Base-by-base conservation (phyloP, 768 basidiomycete genomes). In the Collybiopsis luxurians region DNA sequence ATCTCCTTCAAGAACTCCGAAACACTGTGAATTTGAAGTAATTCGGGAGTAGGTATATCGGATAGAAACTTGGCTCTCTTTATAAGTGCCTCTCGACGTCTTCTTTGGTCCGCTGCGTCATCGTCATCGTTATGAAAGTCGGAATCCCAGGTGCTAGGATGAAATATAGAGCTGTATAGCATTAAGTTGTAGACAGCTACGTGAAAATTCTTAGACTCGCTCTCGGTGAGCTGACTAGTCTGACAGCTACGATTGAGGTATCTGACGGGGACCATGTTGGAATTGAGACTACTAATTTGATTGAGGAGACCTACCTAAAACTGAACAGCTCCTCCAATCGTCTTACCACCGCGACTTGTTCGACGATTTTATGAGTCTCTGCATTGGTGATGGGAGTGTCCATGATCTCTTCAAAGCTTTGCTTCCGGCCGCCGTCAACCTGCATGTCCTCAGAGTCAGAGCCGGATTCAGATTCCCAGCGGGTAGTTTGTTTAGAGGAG, bases 291-390 rank as follows among this genome's bases (percentile, higher is more conserved):
- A n/a, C 11, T 48, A 13, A 23, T 26, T 15, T n/a, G 9, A 53
- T n/a, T 13, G 2, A 19, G 11, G 36, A 46, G n/a, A 19, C 13
- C 13, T 52, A 71, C 78, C 71, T 71, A 50, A 67, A 61, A 51
- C 77, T 79, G 59, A 73, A 79, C 1, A 77, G 58, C 44, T 70
- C 69, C 62, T 77, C 76, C 31, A 79, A 56, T 3, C 53, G 45
- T 3, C 45, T 61, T 19, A 72, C 66, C 13, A 63, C 59, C n/a
- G 45, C 24, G 11, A 68, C 69, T 50, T 68, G 64, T 2, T 45
- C n/a, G 12, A 61, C 61, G 19, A 77, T 47, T 11, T 57, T 17
- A 52, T 56, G 34, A 52, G 48, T 60, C 54, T 70, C 69, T 59
- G 63, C 26, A 61, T 39, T 12, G 36, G 59, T 59, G 43, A 68